Conservation (phyloP, 768 basidiomycete genomes). For the Nidularia sp. region DNA sequence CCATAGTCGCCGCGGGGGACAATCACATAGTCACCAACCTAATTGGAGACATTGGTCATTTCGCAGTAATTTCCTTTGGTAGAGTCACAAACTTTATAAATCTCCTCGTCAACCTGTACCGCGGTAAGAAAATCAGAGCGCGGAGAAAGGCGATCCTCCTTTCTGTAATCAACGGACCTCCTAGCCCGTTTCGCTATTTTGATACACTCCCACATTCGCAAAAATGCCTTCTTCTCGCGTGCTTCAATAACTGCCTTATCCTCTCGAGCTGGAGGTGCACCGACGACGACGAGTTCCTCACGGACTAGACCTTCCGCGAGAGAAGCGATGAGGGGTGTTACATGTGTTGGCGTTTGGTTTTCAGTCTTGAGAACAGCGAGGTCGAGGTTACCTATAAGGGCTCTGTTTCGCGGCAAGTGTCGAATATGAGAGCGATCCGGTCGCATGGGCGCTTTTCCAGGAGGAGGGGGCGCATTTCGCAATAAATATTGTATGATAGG, state of each 20-base stretch:
- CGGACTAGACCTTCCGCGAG: constrained; percentile 49
- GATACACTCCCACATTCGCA: constrained; percentile 22
- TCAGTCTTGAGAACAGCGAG: constrained; percentile 50
- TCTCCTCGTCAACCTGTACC: constrained; percentile 36
- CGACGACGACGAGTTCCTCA: constrained; percentile 54
- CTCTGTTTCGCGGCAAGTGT: constrained; percentile 7
- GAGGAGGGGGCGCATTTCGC: constrained; percentile 7
- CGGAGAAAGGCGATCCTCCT: constrained; percentile 27
- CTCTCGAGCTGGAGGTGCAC: constrained; percentile 28
- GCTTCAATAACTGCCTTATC: constrained; percentile 20
- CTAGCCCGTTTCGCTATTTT: constrained; percentile 14
- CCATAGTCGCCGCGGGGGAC: constrained; percentile 34
- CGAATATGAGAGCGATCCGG: constrained; percentile 3
- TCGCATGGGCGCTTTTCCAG: neutral
- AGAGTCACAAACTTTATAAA: constrained; percentile 32
- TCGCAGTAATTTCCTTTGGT: neutral
- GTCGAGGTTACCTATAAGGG: constrained; percentile 44
- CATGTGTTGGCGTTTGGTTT: constrained; percentile 52
- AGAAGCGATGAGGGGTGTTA: constrained; percentile 55
- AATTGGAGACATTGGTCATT: neutral
- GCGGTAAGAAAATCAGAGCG: constrained; percentile 30
- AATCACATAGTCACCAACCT: constrained; percentile 66
- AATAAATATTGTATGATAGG: constrained; percentile 22
- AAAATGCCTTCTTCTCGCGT: constrained; percentile 16
- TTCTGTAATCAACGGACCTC: constrained; percentile 20